phyloP scores from a whole-genome alignment of 2,329 filamentous ascomycete species.

The Diaporthe capsici region DNA sequence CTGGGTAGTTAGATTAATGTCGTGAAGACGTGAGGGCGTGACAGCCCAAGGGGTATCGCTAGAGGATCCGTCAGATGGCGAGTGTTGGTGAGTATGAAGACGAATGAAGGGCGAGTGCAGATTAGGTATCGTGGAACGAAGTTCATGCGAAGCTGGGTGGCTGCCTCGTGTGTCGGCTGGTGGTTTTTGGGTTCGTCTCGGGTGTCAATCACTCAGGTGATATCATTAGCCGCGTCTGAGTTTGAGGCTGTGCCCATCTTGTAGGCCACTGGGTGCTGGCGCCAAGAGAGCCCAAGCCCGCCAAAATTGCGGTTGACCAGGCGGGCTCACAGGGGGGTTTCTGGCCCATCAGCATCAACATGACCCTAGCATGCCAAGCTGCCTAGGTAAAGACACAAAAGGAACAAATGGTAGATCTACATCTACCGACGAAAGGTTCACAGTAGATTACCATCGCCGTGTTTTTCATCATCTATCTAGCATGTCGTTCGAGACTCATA shows the following conservation, averaged over 20 bases:
- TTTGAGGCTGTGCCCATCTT: conserved; percentile 36
- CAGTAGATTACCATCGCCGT: background rate
- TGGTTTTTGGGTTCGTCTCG: background rate
- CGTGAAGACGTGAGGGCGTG: background rate
- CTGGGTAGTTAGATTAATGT: background rate
- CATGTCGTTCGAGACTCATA: background rate
- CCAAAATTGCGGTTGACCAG: conserved; percentile 6
- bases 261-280: conserved; percentile 35
- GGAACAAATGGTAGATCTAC: background rate
- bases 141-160: background rate
- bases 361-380: background rate
- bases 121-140: background rate
- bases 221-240: conserved; percentile 35
- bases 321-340: conserved; percentile 6
- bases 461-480: background rate
- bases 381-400: background rate
- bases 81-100: background rate
- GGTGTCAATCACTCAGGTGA: conserved; percentile 23
- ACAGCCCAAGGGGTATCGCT: background rate
- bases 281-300: conserved; percentile 34
- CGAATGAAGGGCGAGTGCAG: background rate
- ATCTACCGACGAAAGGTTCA: background rate
- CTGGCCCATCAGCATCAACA: background rate
- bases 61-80: background rate
- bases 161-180: background rate